Percentiles rank a stretch among this genome's conserved stretches.
Conservation (phyloP, 305 asterid genomes). For the Solanum hybrid region DNA sequence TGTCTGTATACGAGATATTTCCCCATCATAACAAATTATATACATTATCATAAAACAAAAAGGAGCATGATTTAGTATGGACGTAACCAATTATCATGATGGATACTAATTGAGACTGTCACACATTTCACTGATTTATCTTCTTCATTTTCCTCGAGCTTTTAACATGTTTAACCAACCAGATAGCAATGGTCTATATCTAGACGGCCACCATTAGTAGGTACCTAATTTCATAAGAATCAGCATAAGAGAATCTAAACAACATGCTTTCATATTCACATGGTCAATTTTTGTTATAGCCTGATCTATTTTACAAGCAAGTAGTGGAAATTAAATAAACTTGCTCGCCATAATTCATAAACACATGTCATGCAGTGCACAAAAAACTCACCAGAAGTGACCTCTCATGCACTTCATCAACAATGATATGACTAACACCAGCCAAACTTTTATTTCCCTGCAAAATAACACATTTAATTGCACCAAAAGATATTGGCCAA, state of each 20-base stretch:
- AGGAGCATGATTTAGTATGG: neutral
- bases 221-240: neutral
- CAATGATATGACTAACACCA: conserved; percentile 83
- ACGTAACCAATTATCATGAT: neutral
- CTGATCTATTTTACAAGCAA: neutral
- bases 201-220: neutral
- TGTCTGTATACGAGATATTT: neutral
- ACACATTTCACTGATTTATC: neutral
- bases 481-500: neutral
- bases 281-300: neutral
- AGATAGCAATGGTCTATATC: neutral
- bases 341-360: neutral
- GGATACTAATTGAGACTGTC: neutral
- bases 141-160: neutral
- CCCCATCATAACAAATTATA: neutral
- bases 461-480: conserved; percentile 9
- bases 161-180: neutral
- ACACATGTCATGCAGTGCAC: neutral
- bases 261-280: neutral
- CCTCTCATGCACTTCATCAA: conserved; percentile 97
- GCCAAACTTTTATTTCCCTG: conserved; percentile 84
- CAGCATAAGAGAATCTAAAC: neutral
- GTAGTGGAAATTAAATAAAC: neutral
- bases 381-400: conserved; percentile 79
- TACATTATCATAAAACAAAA: neutral